Conservation (phyloP, 2,329 filamentous ascomycete genomes). For the Alternaria gansuensis region DNA sequence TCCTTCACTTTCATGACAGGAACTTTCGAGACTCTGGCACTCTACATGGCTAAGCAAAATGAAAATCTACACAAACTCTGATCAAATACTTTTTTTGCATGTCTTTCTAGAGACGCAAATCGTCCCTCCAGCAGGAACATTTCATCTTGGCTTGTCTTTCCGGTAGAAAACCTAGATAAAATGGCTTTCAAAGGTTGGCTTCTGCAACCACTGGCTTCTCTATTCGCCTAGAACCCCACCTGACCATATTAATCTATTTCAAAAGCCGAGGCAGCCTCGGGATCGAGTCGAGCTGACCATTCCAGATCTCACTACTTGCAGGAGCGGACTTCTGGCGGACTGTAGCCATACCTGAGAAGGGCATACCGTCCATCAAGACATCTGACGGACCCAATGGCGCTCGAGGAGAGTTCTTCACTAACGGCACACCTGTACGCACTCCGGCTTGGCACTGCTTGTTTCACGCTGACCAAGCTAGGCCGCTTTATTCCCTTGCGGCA, state of each 20-base stretch:
- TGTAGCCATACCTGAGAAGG: slow-evolving; percentile 66
- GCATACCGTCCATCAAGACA: slow-evolving; percentile 70
- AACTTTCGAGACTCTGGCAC: slow-evolving; percentile 12
- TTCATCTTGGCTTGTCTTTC: background rate
- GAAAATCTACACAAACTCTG: background rate
- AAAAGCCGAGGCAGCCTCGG: slow-evolving; percentile 17
- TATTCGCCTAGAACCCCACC: slow-evolving; percentile 18
- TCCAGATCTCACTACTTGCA: slow-evolving; percentile 51
- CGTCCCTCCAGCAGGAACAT: background rate
- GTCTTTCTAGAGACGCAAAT: background rate
- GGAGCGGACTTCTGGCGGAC: slow-evolving; percentile 77
- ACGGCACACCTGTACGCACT: slow-evolving; percentile 53
- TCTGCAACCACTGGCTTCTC: slow-evolving; percentile 1
- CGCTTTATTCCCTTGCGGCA: slow-evolving; percentile 80
- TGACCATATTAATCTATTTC: slow-evolving; percentile 23
- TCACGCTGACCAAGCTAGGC: slow-evolving; percentile 60
- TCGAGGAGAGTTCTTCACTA: slow-evolving; percentile 73
- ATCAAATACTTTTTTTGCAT: background rate
- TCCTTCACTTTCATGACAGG: slow-evolving; percentile 13
- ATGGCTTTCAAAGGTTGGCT: slow-evolving; percentile 11
- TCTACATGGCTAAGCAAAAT: background rate
- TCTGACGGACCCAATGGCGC: slow-evolving; percentile 76
- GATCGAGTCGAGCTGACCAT: slow-evolving; percentile 33
- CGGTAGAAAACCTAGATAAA: slow-evolving; percentile 2
- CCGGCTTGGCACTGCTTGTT: slow-evolving; percentile 13